These are phyloP conservation scores for Phaeosphaeria sp. DNA, from an alignment of 2,329 filamentous ascomycete species.

Conservation along the genomic window DNA sequence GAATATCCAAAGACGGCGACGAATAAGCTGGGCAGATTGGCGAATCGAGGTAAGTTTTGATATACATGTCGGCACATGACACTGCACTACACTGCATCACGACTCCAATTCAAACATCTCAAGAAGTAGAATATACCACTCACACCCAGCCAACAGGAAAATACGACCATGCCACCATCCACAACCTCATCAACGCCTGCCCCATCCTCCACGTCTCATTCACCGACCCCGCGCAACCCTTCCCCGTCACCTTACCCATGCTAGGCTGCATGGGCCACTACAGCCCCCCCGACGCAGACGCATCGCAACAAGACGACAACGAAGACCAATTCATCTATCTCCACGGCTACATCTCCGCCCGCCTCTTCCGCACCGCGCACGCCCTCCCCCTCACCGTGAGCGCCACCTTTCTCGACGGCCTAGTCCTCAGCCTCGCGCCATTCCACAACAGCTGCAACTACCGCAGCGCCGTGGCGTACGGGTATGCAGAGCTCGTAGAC, in stretches of 20 bases:
- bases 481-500: conserved; percentile 35
- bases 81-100: too few relatives aligned
- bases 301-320: too few relatives aligned
- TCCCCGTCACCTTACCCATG: conserved; percentile 55
- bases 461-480: conserved; percentile 38
- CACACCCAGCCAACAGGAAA: conserved; percentile 29
- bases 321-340: conserved; percentile 29
- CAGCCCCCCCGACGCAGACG: too few relatives aligned
- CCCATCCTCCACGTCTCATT: conserved; percentile 48
- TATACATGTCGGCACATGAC: too few relatives aligned
- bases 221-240: conserved; percentile 57
- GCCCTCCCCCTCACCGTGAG: neutral
- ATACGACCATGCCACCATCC: conserved; percentile 46
- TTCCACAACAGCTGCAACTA: conserved; percentile 49
- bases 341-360: conserved; percentile 52
- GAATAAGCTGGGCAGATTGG: conserved; percentile 37
- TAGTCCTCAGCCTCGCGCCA: conserved; percentile 43
- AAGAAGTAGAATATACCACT: too few relatives aligned
- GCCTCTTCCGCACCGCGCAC: conserved; percentile 61
- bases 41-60: conserved; percentile 42
- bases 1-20: conserved; percentile 34
- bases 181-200: conserved; percentile 37
- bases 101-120: too few relatives aligned
- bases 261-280: conserved; percentile 45
- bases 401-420: conserved; percentile 32